Conservation (phyloP, 352 stramenopile genomes). For the Phytophthora agathidicida region DNA sequence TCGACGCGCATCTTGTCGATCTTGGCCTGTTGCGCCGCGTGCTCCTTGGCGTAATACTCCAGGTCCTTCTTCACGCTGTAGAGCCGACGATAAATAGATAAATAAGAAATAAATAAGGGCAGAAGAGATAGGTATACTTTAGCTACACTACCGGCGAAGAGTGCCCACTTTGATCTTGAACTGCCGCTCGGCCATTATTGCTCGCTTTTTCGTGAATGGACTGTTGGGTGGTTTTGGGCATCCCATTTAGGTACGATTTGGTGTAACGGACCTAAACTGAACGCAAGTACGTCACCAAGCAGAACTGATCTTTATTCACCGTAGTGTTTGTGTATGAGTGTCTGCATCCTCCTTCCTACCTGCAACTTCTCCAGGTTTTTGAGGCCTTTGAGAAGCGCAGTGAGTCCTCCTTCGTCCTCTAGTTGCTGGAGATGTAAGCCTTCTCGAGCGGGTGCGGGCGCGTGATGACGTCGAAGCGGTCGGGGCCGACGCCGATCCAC, state of each 20-base stretch:
- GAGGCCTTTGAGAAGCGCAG: slow-evolving; percentile 9
- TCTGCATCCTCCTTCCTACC: no score
- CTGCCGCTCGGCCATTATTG: slow-evolving; percentile 63
- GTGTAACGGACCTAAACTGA: slow-evolving; percentile 11
- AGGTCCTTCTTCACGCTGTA: slow-evolving; percentile 82
- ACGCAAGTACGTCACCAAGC: no score
- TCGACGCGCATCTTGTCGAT: slow-evolving; percentile 74
- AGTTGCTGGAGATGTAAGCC: slow-evolving; percentile 39
- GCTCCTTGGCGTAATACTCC: slow-evolving; percentile 83
- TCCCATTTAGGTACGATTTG: neutral
- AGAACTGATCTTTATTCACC: no score
- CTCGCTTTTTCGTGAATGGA: neutral
- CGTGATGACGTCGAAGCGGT: slow-evolving; percentile 95
- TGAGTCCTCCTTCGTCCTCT: slow-evolving; percentile 18
- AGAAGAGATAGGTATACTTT: neutral
- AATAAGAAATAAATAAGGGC: neutral
- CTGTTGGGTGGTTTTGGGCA: neutral
- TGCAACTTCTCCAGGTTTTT: slow-evolving; percentile 5
- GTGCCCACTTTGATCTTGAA: slow-evolving; percentile 89
- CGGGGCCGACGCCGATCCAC: slow-evolving; percentile 98
- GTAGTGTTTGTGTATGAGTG: no score
- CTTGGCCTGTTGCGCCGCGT: slow-evolving; percentile 54
- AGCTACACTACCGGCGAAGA: slow-evolving; percentile 49
- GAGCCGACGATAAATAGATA: neutral
- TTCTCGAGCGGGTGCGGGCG: slow-evolving; percentile 80